Percentiles rank a stretch among this genome's conserved stretches.
Evolutionary conservation across 2,329 filamentous ascomycete species (phyloP).

Genomic region (Calonectria henricotiae): DNA sequence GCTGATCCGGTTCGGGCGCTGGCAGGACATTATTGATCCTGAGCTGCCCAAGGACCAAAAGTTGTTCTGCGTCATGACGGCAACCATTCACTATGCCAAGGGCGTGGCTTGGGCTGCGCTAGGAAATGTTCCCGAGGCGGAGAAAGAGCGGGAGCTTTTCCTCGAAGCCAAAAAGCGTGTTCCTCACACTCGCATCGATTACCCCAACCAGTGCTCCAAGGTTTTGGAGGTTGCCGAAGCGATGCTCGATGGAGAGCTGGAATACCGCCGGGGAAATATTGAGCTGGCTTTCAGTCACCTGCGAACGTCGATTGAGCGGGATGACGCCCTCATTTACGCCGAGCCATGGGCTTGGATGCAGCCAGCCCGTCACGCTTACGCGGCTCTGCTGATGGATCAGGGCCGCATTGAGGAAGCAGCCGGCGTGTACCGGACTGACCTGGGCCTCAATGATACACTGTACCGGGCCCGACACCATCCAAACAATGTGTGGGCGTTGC

Average conservation of each 20-base stretch:
- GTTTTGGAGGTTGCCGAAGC: conserved; percentile 73
- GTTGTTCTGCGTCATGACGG: conserved; percentile 78
- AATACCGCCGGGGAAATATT: conserved; percentile 75
- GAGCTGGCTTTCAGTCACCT: conserved; percentile 73
- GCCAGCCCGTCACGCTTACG: conserved; percentile 78
- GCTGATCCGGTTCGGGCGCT: conserved; percentile 79
- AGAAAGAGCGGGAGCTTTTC: conserved; percentile 68
- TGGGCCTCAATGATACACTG: conserved; percentile 72
- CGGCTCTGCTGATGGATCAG: conserved; percentile 78
- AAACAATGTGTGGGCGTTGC: conserved; percentile 82
- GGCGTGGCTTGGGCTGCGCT: conserved; percentile 77
- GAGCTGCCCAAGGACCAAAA: conserved; percentile 69
- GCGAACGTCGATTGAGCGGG: conserved; percentile 69
- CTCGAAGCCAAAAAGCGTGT: conserved; percentile 66
- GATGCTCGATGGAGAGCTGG: conserved; percentile 82
- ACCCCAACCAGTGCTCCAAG: conserved; percentile 77
- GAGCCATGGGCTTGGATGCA: conserved; percentile 87
- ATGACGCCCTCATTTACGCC: conserved; percentile 77
- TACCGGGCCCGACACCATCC: conserved; percentile 77
- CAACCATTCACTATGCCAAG: conserved; percentile 78
- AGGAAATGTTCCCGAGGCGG: conserved; percentile 68
- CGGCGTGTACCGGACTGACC: conserved; percentile 72
- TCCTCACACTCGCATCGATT: conserved; percentile 72
- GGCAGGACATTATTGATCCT: conserved; percentile 75
- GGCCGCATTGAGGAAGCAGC: conserved; percentile 70